Evolutionary conservation across 2,329 filamentous ascomycete genomes (phyloP), one percentile per base, ranked within the genome.

Genomic region (Cryoendolithus antarcticus): DNA sequence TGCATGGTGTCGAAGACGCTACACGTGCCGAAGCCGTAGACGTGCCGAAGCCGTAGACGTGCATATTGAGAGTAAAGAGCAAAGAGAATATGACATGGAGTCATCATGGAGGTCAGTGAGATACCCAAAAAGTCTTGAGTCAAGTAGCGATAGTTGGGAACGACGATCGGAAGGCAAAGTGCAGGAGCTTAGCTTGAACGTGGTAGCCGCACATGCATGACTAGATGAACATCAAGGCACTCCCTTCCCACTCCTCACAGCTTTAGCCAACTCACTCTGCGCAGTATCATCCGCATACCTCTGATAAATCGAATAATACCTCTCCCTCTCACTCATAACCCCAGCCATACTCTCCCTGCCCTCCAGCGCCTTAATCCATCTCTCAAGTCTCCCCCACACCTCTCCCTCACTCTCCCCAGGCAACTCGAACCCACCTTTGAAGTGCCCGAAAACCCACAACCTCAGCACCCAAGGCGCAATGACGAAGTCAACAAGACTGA

Each of bases 1-100:
- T 64, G 91, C 56, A 96, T 98, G 91, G 82, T 89, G 47, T 94
- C 86, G 68, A 93, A 89, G 72, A 89, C 79, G 27, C 77, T 98
- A 55, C 85, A 91, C 59, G 86, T 98, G 49, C 91, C 91, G 10
- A 98, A 98, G 75, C 30, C 30, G 24, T 41, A 35, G 21, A 37
- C 29, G 6, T 15, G 9, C 4, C 91, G 10, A 98, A 98, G 75
- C 30, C 30, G 24, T 41, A 35, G 21, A 37, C 29, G 6, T 15
- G 9, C 4, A 9, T 3, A 11, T 13, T 2, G 9, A n/a, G 30
- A 11, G 12, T 15, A 6, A 27, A 9, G 21, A 30, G 34, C 9
- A 4, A 30, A 21, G 12, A 13, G 21, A 36, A 32, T 27, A 27
- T 27, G 24, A 8, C 24, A 27, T 27, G 24, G 24, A 27, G 24